Percentiles rank a stretch among this genome's conserved stretches.
phyloP scores from a whole-genome alignment of 2,329 filamentous ascomycete genomes.

The Claviceps capensis region DNA sequence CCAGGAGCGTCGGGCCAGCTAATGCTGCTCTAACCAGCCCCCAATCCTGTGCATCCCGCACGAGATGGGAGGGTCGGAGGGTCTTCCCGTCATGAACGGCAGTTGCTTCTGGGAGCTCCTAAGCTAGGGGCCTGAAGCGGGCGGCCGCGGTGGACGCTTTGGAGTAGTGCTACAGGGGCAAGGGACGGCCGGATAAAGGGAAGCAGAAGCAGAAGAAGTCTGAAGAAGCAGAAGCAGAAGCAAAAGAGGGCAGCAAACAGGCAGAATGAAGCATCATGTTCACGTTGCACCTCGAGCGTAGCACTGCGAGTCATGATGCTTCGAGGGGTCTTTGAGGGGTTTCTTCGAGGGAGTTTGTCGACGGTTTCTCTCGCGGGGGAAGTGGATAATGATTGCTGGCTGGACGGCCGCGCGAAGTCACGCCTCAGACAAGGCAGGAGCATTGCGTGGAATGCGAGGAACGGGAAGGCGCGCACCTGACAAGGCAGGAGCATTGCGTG shows the following conservation, averaged over 20 bases:
- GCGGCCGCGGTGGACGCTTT: neutral
- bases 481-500: too few species aligned
- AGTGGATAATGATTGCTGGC: too few species aligned
- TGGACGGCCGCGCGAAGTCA: too few species aligned
- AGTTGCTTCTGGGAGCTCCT: neutral
- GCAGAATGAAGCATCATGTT: neutral
- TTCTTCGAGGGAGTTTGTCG: too few species aligned
- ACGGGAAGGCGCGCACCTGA: too few species aligned
- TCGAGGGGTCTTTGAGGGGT: too few species aligned
- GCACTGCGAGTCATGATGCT: neutral
- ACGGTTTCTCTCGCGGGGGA: too few species aligned
- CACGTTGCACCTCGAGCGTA: neutral
- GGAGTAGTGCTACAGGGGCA: neutral
- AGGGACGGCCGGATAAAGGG: neutral
- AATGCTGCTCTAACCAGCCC: neutral
- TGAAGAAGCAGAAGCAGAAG: neutral
- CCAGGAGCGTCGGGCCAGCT: neutral
- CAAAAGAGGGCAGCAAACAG: neutral
- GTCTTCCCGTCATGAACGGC: neutral
- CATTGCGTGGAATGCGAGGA: too few species aligned
- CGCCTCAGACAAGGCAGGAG: too few species aligned
- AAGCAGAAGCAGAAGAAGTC: neutral
- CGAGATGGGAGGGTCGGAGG: neutral
- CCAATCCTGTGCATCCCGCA: neutral
- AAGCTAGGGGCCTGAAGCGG: neutral